A percentile compares a stretch with the other conserved stretches of the same genome.
phyloP scores from a whole-genome alignment of 495 filamentous ascomycete genomes.

The Aspergillus diversus region DNA sequence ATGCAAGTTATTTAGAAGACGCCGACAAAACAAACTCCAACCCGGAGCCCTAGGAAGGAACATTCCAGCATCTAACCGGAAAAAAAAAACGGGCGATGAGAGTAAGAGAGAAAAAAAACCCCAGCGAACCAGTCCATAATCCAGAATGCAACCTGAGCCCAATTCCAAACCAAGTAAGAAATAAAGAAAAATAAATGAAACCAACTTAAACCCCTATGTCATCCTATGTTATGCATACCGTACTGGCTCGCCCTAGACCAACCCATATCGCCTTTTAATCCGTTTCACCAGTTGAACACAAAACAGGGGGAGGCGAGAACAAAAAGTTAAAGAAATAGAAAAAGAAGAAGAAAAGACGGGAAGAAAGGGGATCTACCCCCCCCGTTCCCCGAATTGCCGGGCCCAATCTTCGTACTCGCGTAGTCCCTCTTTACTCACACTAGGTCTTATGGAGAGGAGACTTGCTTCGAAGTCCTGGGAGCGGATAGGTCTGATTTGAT shows the following conservation, averaged over 20 bases:
- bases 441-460: constrained; percentile 83
- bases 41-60: no score
- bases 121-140: no score
- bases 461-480: constrained; percentile 85
- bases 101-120: no score
- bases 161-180: neutral
- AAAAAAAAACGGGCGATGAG: no score
- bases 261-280: constrained; percentile 3
- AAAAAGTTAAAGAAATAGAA: neutral
- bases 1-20: no score
- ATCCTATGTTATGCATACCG: constrained; percentile 1
- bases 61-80: no score
- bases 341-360: constrained; percentile 9
- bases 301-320: neutral
- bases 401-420: constrained; percentile 95
- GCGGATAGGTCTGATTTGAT: constrained; percentile 87
- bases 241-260: neutral
- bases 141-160: neutral
- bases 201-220: neutral
- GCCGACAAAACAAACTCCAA: no score
- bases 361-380: constrained; percentile 48
- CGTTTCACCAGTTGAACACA: neutral
- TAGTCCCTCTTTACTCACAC: constrained; percentile 83
- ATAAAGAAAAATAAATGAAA: neutral
- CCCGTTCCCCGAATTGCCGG: constrained; percentile 86